Evolutionary conservation across 345 rosid species (phyloP).

Genomic region (Syzygium aromaticum): DNA sequence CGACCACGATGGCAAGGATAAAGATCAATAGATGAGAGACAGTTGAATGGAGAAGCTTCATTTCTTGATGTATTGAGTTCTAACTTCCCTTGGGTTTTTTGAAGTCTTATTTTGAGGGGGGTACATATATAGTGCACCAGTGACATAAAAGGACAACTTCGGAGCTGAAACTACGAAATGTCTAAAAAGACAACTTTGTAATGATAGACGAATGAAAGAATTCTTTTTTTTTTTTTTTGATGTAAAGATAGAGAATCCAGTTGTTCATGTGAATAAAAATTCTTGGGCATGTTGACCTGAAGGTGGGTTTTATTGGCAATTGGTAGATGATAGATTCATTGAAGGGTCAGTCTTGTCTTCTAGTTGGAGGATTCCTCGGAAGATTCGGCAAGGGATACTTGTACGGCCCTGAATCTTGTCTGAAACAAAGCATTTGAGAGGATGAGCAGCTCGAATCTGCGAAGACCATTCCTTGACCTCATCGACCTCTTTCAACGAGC

Average conservation of each 20-base stretch:
- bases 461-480: background rate
- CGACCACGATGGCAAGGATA: background rate
- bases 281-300: background rate
- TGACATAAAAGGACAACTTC: background rate
- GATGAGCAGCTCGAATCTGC: background rate
- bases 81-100: background rate
- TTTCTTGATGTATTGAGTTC: background rate
- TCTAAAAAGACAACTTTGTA: background rate
- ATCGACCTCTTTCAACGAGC: background rate
- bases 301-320: background rate
- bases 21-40: background rate
- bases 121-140: background rate
- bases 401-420: background rate
- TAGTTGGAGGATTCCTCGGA: background rate
- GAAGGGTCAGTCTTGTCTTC: background rate
- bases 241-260: background rate
- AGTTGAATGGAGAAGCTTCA: background rate
- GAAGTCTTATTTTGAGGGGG: background rate
- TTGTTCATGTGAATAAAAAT: background rate
- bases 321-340: background rate
- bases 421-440: background rate
- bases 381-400: background rate
- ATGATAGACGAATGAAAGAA: background rate
- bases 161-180: background rate
- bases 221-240: background rate